Base-by-base conservation (phyloP, 192 early-diverging fungal species). In the Podila verticillata region DNA sequence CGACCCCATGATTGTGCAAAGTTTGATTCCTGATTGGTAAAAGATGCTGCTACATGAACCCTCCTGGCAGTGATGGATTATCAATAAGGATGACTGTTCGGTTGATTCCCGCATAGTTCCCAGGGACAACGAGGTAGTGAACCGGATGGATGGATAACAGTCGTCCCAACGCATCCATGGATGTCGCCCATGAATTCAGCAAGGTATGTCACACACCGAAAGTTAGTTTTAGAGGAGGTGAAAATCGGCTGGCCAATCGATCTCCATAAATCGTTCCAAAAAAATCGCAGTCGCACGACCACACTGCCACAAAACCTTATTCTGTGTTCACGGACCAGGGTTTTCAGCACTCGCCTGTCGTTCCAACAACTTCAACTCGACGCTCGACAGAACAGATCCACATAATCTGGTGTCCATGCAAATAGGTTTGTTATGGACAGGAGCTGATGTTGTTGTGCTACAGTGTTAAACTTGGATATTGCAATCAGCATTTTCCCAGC, bases 211-310 rank as follows among this genome's bases (percentile, higher is more conserved):
- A 54, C 51, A 54, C 51, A 54, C 51, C 51, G 51, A 54, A 54
- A 54, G 51, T 54, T 54, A 24, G 51, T 24, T 54, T 54, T 54
- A 54, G 51, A 54, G 51, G 24, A 54, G 51, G 51, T 54, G 51
- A 54, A 54, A 54, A 17, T 44, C 15, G 39, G 39, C 15, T 44
- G 39, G 39, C 39, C 39, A 44, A 44, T 44, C 39, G 39, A 2
- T 44, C 39, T 15, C 1, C 39, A 12, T 44, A 44, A 44, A 0
- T 44, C 13, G 12, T 44, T 15, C 39, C 39, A 15, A 44, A 44
- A 34, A 44, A 15, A 15, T 44, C 39, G 39, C 39, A 44, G 39
- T 44, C 39, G 39, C 39, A 44, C 39, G 13, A 15, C 39, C 17
- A 15, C 39, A 15, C 17, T 3, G 13, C 13, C 12, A 44, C 39